phyloP scores from a whole-genome alignment of 768 basidiomycete species.

The Amanita rubescens region DNA sequence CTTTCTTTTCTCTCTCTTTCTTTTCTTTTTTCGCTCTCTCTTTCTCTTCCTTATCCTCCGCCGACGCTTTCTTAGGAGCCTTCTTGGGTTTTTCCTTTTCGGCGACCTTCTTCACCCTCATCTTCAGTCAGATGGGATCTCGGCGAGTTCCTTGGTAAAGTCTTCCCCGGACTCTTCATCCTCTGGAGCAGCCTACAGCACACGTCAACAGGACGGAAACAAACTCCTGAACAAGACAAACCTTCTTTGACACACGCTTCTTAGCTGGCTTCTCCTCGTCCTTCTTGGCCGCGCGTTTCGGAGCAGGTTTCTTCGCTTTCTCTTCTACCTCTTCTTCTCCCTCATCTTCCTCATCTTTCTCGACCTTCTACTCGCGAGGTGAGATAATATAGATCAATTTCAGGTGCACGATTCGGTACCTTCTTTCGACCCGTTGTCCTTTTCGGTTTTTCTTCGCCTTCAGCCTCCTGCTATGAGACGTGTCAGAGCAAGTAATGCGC shows the following conservation, averaged over 20 bases:
- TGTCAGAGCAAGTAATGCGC: background rate
- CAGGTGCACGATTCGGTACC: constrained; percentile 10
- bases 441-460: constrained; percentile 40
- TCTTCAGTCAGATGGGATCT: constrained; percentile 31
- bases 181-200: constrained; percentile 17
- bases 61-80: constrained; percentile 28
- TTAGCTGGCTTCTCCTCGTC: constrained; percentile 35
- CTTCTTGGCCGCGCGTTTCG: constrained; percentile 26
- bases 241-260: constrained; percentile 38
- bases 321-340: constrained; percentile 30
- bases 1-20: constrained; percentile 8
- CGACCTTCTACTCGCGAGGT: constrained; percentile 9
- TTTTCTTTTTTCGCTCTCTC: constrained; percentile 27
- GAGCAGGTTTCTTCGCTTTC: constrained; percentile 39
- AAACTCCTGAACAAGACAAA: constrained; percentile 7
- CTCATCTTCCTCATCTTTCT: constrained; percentile 24
- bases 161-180: constrained; percentile 38
- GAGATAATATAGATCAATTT: constrained; percentile 8
- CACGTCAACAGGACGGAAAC: background rate
- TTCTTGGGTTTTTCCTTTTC: constrained; percentile 34
- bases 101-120: constrained; percentile 19
- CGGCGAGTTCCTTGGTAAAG: constrained; percentile 33
- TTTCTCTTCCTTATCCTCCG: constrained; percentile 11
- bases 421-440: constrained; percentile 28
- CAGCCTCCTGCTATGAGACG: constrained; percentile 10